Evolutionary conservation across 2,329 filamentous ascomycete genomes (phyloP).

Genomic region (Ilyonectria mors-panacis): DNA sequence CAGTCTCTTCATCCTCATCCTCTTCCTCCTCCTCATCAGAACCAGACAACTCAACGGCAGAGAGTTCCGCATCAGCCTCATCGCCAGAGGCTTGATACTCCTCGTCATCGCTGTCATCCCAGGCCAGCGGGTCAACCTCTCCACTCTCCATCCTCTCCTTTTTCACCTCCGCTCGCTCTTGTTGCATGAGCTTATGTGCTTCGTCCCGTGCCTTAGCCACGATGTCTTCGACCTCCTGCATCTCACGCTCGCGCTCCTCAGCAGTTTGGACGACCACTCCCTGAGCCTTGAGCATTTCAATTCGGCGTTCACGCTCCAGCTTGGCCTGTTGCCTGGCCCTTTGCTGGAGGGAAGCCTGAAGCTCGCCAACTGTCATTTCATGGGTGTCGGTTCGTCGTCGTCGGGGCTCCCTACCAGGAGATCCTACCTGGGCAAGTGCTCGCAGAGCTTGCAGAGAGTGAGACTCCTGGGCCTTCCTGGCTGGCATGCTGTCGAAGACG

Average conservation of each 20-base stretch:
- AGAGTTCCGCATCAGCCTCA: conserved; percentile 57
- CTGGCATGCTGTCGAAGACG: conserved; percentile 80
- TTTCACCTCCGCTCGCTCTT: conserved; percentile 82
- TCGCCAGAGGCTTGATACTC: conserved; percentile 60
- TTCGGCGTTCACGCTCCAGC: conserved; percentile 80
- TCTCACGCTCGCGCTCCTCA: conserved; percentile 87
- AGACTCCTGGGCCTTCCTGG: conserved; percentile 73
- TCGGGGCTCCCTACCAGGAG: conserved; percentile 69
- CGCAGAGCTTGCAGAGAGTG: conserved; percentile 78
- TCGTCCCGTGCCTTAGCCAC: conserved; percentile 88
- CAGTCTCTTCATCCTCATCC: conserved; percentile 53
- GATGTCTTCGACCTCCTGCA: conserved; percentile 88
- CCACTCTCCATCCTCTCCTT: conserved; percentile 68
- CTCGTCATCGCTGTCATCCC: conserved; percentile 71
- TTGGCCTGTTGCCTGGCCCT: conserved; percentile 86
- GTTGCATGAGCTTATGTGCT: conserved; percentile 79
- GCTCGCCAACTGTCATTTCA: conserved; percentile 77
- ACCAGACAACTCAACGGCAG: conserved; percentile 60
- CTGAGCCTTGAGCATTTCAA: conserved; percentile 83
- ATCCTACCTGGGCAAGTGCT: conserved; percentile 80
- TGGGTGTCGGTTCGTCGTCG: conserved; percentile 61
- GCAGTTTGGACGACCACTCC: conserved; percentile 87
- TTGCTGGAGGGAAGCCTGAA: conserved; percentile 77
- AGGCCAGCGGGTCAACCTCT: conserved; percentile 66
- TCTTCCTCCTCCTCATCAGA: conserved; percentile 59